These are phyloP conservation scores for Lachnellula occidentalis DNA, from an alignment of 2,329 filamentous ascomycete species.

Conservation along the genomic window DNA sequence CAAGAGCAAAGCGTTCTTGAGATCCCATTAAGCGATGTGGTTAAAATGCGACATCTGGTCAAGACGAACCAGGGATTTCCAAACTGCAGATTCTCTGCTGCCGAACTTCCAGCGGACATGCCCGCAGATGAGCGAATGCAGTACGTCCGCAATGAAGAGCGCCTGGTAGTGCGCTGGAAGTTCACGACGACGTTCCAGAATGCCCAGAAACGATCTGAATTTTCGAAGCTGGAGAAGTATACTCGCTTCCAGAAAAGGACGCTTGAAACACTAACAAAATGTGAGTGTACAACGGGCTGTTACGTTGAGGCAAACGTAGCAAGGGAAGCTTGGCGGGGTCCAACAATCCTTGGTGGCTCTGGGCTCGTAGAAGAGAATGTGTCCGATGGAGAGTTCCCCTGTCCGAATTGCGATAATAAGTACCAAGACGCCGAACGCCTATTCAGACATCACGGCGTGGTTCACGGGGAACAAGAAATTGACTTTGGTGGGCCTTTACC, in stretches of 20 bases:
- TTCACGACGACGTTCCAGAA: slow-evolving; percentile 21
- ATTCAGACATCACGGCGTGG: no score
- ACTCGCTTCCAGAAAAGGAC: not conserved
- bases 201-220: not conserved
- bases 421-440: no score
- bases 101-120: not conserved
- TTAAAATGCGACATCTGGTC: slow-evolving; percentile 38
- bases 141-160: slow-evolving; percentile 28
- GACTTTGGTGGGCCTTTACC: no score
- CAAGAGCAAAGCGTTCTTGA: slow-evolving; percentile 39
- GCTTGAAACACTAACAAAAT: not conserved
- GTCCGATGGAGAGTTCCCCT: no score
- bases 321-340: not conserved
- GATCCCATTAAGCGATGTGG: slow-evolving; percentile 35
- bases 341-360: not conserved
- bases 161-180: slow-evolving; percentile 50
- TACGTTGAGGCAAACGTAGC: slow-evolving; percentile 3
- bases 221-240: not conserved
- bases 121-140: slow-evolving; percentile 8
- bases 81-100: slow-evolving; percentile 31
- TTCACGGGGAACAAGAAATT: no score
- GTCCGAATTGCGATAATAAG: no score
- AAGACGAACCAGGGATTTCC: slow-evolving; percentile 52
- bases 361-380: no score
- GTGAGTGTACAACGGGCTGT: not conserved